Base-by-base conservation (phyloP, 2,329 filamentous ascomycete species). In the Blastomyces parvus region DNA sequence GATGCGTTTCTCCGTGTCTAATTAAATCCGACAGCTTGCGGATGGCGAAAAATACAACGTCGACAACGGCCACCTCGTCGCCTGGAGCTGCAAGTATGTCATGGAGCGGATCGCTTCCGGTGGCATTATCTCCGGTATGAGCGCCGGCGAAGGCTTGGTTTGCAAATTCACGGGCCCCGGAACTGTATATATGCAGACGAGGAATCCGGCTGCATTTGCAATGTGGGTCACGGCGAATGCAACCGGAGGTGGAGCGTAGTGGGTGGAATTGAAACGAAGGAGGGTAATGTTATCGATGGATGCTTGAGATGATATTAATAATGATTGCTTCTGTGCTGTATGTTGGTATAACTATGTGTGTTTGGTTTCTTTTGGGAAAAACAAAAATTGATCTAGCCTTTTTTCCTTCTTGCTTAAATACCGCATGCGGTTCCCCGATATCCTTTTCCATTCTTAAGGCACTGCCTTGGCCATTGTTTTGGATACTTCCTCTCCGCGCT, bases 41-140 rank as follows among this genome's bases (percentile, higher is more conserved):
- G 80, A 82, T 14, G 88, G 88, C 11, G 93, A 97, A 74, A 88
- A 88, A 69, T 97, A 97, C 76, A 90, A 94, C 67, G 87, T 97
- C 63, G 91, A 96, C 71, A 96, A 96, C 70, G 91, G 91, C 2
- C 91, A 97, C 69, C 82, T 97, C 0, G 91, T 97, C 0, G 93
- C 94, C 0, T 99, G 94, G 94, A 97, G 97, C 74, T 92, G 89
- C 72, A 91, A 96, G 72, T 99, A 97, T 71, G 83, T 90, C 4
- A 86, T 99, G 66, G 91, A 97, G 78, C 87, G 94, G 19, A 88
- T 95, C 3, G 87, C 93, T 0, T 94, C 89, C 2, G 94, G 94
- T 1, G 94, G 94, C 46, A 86, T 99, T 66, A 88, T 99, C n/a
- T 93, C 90, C n/a, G 87, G 88, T 11, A 76, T 96, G 27, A 86